Percentiles rank a stretch among this genome's conserved stretches.
Conservation (phyloP, 768 basidiomycete species). For the Exidia glandulosa region DNA sequence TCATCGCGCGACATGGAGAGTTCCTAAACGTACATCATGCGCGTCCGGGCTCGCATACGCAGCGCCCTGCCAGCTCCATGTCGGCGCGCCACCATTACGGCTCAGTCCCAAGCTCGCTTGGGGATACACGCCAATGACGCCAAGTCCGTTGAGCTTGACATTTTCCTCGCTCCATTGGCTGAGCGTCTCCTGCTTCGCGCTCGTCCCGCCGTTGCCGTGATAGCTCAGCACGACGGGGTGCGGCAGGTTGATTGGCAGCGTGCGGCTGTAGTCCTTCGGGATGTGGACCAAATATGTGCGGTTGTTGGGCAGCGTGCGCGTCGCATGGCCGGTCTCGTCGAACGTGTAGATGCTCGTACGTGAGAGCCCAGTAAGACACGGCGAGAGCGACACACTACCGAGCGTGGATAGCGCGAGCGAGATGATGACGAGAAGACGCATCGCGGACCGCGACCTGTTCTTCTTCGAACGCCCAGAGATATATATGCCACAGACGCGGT, state of each 20-base stretch:
- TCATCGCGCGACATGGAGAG: slow-evolving; percentile 1
- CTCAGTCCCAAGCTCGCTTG: slow-evolving; percentile 1
- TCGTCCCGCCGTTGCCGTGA: slow-evolving; percentile 2
- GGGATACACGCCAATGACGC: slow-evolving; percentile 3
- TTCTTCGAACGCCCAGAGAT: too few species aligned
- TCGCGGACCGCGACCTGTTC: too few species aligned
- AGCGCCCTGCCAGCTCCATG: not conserved
- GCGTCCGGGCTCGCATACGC: not conserved
- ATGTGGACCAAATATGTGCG: not conserved
- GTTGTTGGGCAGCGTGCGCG: not conserved
- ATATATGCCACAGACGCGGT: too few species aligned
- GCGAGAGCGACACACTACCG: not conserved
- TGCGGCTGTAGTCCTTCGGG: not conserved
- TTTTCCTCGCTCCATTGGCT: slow-evolving; percentile 2
- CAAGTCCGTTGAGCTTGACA: not conserved
- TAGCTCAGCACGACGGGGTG: slow-evolving; percentile 7
- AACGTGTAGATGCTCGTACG: not conserved
- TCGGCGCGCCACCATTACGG: not conserved
- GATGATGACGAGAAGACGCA: too few species aligned
- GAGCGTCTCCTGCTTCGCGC: not conserved
- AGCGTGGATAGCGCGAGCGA: too few species aligned
- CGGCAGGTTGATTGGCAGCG: not conserved
- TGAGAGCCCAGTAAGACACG: not conserved
- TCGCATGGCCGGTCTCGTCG: not conserved
- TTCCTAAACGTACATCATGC: slow-evolving; percentile 1